Evolutionary conservation across 2,329 filamentous ascomycete genomes (phyloP), one percentile per base, ranked within the genome.

Genomic region (Sporothrix phasma): DNA sequence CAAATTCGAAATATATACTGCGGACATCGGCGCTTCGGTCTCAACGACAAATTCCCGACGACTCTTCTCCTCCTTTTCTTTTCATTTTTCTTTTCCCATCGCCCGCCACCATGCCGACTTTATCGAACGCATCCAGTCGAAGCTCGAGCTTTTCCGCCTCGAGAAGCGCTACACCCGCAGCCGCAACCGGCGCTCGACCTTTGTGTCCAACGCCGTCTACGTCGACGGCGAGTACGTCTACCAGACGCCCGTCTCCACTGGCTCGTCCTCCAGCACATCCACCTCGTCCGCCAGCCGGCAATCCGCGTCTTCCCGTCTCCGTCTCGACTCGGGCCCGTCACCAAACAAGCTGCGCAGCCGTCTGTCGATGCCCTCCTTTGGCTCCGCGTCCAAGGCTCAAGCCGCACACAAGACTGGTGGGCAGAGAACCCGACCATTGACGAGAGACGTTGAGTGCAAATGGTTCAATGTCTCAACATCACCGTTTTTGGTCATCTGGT

Each of bases 171-270:
- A 97, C 81, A 95, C 92, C 61, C 89, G 89, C 72, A 88, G 91
- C 74, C 91, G 93, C 72, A 78, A 86, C 71, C 90, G 93, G 70
- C 90, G 93, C 74, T 92, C 87, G 63, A 94, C 90, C 66, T 96
- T 96, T 75, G 86, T 89, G 73, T 92, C 89, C 73, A 92, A 90
- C 72, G 93, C 92, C 34, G 84, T 90, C 74, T 97, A 97, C 76
- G 89, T 97, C 68, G 90, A 97, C 74, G 94, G 92, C 76, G 93
- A 97, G 79, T 97, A 97, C 79, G 81, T 96, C 75, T 95, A 92
- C 81, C 81, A 86, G 72, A 84, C 81, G 0, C 83, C 84, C 67
- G 81, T 76, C 75, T 78, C 79, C 61, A 85, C 83, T 1, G 83
- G 83, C 64, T 84, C 82, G 19, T 84, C 81, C 5, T 75, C 78